Conservation (phyloP, 129 eudicot genomes). For the Saposhnikovia divaricata region DNA sequence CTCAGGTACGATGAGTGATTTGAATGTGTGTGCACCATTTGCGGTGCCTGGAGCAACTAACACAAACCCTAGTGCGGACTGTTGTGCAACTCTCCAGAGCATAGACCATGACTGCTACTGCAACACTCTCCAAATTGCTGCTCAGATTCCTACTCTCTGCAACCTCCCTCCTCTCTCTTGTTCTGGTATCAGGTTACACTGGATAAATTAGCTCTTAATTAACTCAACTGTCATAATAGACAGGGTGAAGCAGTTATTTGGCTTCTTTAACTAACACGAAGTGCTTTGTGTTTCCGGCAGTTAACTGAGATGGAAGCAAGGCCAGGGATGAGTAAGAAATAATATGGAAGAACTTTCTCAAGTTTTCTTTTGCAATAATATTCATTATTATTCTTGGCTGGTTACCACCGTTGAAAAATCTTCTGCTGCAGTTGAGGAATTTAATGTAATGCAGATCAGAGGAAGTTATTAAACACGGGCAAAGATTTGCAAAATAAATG, state of each 20-base stretch:
- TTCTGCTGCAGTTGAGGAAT: slow-evolving; percentile 7
- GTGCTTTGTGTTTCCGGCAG: not conserved
- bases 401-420: not conserved
- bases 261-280: not conserved
- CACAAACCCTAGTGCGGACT: slow-evolving; percentile 39
- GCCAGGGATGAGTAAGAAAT: not conserved
- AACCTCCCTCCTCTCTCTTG: slow-evolving; percentile 62
- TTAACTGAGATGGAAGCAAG: not conserved
- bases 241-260: not conserved
- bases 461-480: not conserved
- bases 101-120: slow-evolving; percentile 61
- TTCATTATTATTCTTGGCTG: not conserved
- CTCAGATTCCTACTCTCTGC: slow-evolving; percentile 44
- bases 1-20: slow-evolving; percentile 28
- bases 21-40: slow-evolving; percentile 64
- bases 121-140: slow-evolving; percentile 34
- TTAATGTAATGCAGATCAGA: not conserved
- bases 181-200: slow-evolving; percentile 12
- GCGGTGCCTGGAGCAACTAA: slow-evolving; percentile 50
- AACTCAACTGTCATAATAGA: not conserved
- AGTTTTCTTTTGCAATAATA: not conserved
- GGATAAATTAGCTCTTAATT: not conserved
- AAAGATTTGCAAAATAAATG: not conserved
- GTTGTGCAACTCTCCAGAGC: slow-evolving; percentile 58
- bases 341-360: not conserved